Evolutionary conservation across 306 rosid genomes (phyloP).

Genomic region (Mucuna pruriens): DNA sequence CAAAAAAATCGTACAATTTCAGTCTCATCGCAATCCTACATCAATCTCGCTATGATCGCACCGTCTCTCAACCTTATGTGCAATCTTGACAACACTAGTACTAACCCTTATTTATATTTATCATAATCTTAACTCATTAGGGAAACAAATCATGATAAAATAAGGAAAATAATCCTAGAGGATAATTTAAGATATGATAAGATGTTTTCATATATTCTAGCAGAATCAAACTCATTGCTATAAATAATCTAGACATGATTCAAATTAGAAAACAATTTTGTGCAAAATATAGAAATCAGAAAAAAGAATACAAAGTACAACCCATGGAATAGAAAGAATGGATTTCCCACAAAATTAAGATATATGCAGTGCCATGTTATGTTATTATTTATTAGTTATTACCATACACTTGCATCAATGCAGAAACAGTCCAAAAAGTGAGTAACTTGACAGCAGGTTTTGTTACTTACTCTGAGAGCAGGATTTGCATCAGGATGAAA

Average conservation of each 20-base stretch:
- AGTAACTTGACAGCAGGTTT: conserved; percentile 14
- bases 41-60: too few species aligned
- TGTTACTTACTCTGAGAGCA: conserved; percentile 71
- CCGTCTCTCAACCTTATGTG: too few species aligned
- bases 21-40: too few species aligned
- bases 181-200: too few species aligned
- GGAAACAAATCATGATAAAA: too few species aligned
- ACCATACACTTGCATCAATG: conserved; percentile 14
- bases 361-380: too few species aligned
- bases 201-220: too few species aligned
- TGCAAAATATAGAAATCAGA: neutral
- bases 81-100: too few species aligned
- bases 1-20: too few species aligned
- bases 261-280: neutral
- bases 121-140: too few species aligned
- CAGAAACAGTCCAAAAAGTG: conserved; percentile 2
- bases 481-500: conserved; percentile 96
- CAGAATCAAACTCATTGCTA: neutral
- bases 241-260: neutral
- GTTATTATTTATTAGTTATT: too few species aligned
- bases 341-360: neutral
- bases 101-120: neutral
- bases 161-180: too few species aligned
- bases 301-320: neutral
- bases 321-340: neutral